Conservation (phyloP, 345 rosid species). For the Eucalyptus erythrocorys region DNA sequence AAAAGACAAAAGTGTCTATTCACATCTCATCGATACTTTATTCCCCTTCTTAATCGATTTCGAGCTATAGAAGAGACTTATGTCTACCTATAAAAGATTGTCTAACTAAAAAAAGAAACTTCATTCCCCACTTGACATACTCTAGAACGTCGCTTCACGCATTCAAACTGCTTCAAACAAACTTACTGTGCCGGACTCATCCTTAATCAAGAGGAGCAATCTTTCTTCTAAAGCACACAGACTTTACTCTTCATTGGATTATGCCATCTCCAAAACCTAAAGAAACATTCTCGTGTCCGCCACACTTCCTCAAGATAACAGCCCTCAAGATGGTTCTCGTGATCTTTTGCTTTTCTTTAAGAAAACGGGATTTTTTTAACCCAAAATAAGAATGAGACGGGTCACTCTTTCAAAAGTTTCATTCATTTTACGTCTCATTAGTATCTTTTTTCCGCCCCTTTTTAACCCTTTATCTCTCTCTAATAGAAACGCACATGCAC, state of each 20-base stretch:
- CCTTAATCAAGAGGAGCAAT: no score
- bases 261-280: no score
- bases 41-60: neutral
- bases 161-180: neutral
- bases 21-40: neutral
- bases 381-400: neutral
- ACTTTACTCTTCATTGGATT: no score
- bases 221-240: no score
- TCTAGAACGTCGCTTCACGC: neutral
- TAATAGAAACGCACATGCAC: neutral
- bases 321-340: rapidly evolving
- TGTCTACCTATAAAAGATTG: neutral
- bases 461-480: neutral
- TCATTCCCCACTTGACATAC: neutral
- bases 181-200: neutral
- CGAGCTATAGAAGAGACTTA: neutral
- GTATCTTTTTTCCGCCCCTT: neutral
- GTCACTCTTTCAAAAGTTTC: neutral
- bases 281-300: neutral
- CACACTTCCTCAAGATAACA: neutral
- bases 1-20: no score
- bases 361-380: neutral
- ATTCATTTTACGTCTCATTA: neutral
- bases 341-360: neutral
- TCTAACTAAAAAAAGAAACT: no score